Conservation (phyloP, 805 yeast species). For the Candida incommunis region DNA sequence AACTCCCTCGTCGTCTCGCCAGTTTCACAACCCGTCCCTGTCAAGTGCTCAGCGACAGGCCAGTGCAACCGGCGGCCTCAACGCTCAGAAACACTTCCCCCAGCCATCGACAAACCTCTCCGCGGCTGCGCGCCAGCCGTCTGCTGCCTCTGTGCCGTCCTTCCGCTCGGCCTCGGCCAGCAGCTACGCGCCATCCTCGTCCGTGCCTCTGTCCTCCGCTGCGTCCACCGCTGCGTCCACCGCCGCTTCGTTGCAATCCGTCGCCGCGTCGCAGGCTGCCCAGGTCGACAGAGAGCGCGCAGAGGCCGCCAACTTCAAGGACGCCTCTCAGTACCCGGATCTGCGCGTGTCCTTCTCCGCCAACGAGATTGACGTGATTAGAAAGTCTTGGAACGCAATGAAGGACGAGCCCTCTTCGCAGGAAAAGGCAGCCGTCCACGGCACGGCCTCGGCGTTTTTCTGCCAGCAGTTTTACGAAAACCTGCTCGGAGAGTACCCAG, state of each 20-base stretch:
- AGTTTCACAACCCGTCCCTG: constrained; percentile 1
- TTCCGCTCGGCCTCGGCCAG: constrained; percentile 3
- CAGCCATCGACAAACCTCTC: too few relatives aligned
- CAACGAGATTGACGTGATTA: constrained; percentile 8
- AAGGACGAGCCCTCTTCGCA: constrained; percentile 12
- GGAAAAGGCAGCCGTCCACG: constrained; percentile 11
- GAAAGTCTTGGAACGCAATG: constrained; percentile 10
- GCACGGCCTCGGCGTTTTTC: constrained; percentile 43
- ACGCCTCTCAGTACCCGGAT: constrained; percentile 7
- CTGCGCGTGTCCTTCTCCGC: constrained; percentile 9
- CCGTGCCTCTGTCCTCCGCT: neutral
- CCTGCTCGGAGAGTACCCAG: constrained; percentile 44
- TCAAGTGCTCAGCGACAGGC: too few relatives aligned
- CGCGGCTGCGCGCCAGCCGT: neutral
- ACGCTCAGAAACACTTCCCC: too few relatives aligned
- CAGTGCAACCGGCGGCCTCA: neutral
- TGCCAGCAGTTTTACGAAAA: constrained; percentile 68
- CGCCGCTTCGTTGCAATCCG: neutral
- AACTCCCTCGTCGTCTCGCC: neutral
- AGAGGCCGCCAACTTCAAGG: constrained; percentile 1
- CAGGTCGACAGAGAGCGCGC: neutral
- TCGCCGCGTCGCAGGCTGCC: constrained; percentile 1
- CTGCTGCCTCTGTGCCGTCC: constrained; percentile 3
- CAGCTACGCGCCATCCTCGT: too few relatives aligned
- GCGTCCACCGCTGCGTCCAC: neutral